Evolutionary conservation across 2,329 filamentous ascomycete genomes (phyloP).

Genomic region (Alternaria alternata): DNA sequence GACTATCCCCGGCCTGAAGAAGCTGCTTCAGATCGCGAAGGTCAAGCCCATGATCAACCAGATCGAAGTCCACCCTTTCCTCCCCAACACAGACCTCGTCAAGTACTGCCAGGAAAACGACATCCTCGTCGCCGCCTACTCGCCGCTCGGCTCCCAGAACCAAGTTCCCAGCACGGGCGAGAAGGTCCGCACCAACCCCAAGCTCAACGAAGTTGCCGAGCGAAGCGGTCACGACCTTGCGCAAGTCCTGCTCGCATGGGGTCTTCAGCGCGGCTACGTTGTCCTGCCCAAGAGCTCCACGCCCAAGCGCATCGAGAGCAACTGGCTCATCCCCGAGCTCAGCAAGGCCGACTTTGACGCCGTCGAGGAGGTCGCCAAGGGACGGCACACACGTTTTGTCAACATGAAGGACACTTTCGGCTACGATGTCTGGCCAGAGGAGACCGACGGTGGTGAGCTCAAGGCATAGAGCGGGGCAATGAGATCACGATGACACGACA

Average conservation of each 20-base stretch:
- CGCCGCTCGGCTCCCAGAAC: slow-evolving; percentile 74
- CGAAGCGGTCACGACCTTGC: slow-evolving; percentile 79
- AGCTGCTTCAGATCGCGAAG: slow-evolving; percentile 70
- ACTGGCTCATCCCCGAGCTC: slow-evolving; percentile 70
- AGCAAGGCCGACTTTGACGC: slow-evolving; percentile 63
- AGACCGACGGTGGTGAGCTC: slow-evolving; percentile 41
- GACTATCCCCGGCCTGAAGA: slow-evolving; percentile 71
- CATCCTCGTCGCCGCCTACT: slow-evolving; percentile 71
- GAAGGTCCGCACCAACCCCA: slow-evolving; percentile 72
- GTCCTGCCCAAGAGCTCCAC: slow-evolving; percentile 55
- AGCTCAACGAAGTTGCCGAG: slow-evolving; percentile 70
- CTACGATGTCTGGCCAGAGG: slow-evolving; percentile 67
- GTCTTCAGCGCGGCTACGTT: slow-evolving; percentile 73
- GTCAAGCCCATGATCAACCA: slow-evolving; percentile 76
- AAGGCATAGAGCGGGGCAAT: slow-evolving; percentile 26
- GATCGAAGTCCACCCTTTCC: slow-evolving; percentile 78
- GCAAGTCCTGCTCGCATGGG: slow-evolving; percentile 85
- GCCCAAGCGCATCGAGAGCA: slow-evolving; percentile 60
- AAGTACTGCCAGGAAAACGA: slow-evolving; percentile 66
- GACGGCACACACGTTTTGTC: slow-evolving; percentile 74
- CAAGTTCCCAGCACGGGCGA: slow-evolving; percentile 74
- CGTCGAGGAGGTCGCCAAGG: slow-evolving; percentile 70
- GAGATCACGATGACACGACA: slow-evolving; percentile 7
- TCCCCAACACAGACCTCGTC: slow-evolving; percentile 68
- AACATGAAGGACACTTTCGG: slow-evolving; percentile 86